Evolutionary conservation across 2,329 filamentous ascomycete species (phyloP).

Genomic region (Colletotrichum shisoi): DNA sequence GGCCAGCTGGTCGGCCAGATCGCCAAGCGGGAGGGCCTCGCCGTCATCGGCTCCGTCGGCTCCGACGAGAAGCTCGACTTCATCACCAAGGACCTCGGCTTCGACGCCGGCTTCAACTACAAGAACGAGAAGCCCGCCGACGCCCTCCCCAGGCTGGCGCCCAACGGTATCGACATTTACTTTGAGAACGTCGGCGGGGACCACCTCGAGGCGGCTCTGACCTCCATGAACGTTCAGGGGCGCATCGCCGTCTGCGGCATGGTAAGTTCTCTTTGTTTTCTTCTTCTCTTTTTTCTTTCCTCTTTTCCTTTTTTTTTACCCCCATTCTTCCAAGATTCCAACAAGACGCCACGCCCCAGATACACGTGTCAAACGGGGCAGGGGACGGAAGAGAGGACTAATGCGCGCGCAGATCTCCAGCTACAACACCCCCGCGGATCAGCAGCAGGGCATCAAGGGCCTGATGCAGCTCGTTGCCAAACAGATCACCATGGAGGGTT

Average conservation of each 20-base stretch:
- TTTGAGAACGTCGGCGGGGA: slow-evolving; percentile 64
- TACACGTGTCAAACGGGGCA: too few species aligned
- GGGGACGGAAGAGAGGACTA: background rate
- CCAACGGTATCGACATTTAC: slow-evolving; percentile 78
- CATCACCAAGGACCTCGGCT: slow-evolving; percentile 59
- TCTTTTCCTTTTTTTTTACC: too few species aligned
- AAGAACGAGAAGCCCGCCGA: slow-evolving; percentile 78
- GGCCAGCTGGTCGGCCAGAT: slow-evolving; percentile 87
- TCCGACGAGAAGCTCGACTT: slow-evolving; percentile 81
- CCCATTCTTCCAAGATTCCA: too few species aligned
- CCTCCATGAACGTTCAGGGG: slow-evolving; percentile 65
- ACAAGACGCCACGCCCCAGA: too few species aligned
- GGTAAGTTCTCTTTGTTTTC: slow-evolving; percentile 54
- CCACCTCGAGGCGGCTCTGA: slow-evolving; percentile 58
- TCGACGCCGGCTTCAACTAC: slow-evolving; percentile 80
- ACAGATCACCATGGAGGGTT: slow-evolving; percentile 75
- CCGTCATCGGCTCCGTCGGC: slow-evolving; percentile 83
- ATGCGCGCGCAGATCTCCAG: slow-evolving; percentile 62
- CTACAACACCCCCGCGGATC: slow-evolving; percentile 68
- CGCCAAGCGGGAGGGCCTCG: slow-evolving; percentile 80
- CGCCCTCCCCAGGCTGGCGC: slow-evolving; percentile 75
- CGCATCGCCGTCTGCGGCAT: slow-evolving; percentile 72
- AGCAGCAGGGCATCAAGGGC: slow-evolving; percentile 73
- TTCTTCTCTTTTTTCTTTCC: too few species aligned
- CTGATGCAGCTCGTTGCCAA: slow-evolving; percentile 70